A percentile compares a stretch with the other conserved stretches of the same genome.
These are phyloP conservation scores for Dryadomyces quercivorus DNA, from an alignment of 2,329 filamentous ascomycete genomes.

Conservation along the genomic window DNA sequence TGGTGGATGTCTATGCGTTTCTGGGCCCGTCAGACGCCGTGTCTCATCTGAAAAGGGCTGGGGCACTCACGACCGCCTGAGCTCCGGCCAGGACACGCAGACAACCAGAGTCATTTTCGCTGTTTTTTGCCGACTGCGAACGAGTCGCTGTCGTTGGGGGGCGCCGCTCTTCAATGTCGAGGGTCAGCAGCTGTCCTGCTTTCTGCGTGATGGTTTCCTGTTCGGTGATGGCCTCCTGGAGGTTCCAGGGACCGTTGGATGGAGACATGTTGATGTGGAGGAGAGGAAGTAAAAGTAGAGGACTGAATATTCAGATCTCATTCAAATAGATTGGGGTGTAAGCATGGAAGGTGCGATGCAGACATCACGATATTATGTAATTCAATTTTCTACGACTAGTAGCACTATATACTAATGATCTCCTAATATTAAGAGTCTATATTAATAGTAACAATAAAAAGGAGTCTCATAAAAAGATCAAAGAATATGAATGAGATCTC, in stretches of 20 bases:
- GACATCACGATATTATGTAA: too few relatives aligned
- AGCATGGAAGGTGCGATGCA: conserved; percentile 1
- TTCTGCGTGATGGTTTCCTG: conserved; percentile 2
- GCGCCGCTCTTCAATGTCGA: not conserved
- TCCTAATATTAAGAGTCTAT: too few relatives aligned
- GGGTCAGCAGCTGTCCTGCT: not conserved
- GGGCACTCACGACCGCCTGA: not conserved
- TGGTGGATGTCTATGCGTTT: not conserved
- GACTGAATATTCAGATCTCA: too few relatives aligned
- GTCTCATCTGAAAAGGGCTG: not conserved
- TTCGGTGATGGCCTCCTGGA: conserved; percentile 12
- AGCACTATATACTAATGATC: too few relatives aligned
- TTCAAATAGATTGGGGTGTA: too few relatives aligned
- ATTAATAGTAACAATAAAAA: too few relatives aligned
- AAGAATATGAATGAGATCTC: too few relatives aligned
- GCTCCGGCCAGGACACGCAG: not conserved
- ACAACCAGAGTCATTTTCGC: not conserved
- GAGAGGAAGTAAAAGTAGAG: not conserved
- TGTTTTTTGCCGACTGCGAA: not conserved
- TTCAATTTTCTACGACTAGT: too few relatives aligned
- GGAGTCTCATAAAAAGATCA: too few relatives aligned
- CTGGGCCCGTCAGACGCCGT: too few relatives aligned
- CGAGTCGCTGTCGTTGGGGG: not conserved
- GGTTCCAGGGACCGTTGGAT: conserved; percentile 5
- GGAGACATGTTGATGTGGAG: not conserved